These are phyloP conservation scores for Amphirosellinia nigrospora DNA, from an alignment of 495 filamentous ascomycete species.

Conservation along the genomic window DNA sequence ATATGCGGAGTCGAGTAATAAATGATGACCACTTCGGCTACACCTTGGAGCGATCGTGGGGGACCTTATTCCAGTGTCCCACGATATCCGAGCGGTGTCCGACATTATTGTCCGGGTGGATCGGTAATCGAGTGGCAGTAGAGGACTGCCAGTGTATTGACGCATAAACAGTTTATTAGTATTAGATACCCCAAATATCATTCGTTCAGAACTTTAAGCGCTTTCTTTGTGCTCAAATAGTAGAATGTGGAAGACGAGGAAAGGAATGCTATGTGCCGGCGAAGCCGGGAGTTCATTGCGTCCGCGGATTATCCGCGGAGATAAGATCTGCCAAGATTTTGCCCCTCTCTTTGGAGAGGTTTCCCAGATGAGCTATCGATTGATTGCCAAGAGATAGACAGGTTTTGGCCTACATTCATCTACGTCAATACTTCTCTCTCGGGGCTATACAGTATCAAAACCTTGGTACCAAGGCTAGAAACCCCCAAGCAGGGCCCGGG, in stretches of 20 bases:
- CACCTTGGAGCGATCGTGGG: slow-evolving; percentile 24
- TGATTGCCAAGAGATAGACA: no score
- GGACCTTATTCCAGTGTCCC: slow-evolving; percentile 26
- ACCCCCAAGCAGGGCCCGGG: no score
- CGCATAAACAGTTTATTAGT: not conserved
- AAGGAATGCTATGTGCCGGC: not conserved
- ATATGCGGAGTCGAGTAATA: slow-evolving; percentile 8
- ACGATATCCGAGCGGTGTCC: slow-evolving; percentile 29
- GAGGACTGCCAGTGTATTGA: slow-evolving; percentile 28
- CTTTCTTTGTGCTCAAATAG: not conserved
- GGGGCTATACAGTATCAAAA: no score
- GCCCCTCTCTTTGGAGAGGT: not conserved
- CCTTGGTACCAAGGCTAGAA: no score
- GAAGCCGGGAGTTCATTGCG: not conserved
- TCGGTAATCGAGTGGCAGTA: slow-evolving; percentile 21
- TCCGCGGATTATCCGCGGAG: not conserved
- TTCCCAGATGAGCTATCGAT: no score
- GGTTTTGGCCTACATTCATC: no score
- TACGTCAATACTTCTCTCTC: no score
- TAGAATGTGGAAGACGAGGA: not conserved
- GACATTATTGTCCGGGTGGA: slow-evolving; percentile 25
- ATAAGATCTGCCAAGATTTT: not conserved
- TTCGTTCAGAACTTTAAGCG: not conserved
- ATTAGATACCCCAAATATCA: slow-evolving; percentile 20
- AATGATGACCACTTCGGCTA: slow-evolving; percentile 20